These are phyloP conservation scores for Periglandula ipomoeae DNA, from an alignment of 2,329 filamentous ascomycete genomes.

Conservation along the genomic window DNA sequence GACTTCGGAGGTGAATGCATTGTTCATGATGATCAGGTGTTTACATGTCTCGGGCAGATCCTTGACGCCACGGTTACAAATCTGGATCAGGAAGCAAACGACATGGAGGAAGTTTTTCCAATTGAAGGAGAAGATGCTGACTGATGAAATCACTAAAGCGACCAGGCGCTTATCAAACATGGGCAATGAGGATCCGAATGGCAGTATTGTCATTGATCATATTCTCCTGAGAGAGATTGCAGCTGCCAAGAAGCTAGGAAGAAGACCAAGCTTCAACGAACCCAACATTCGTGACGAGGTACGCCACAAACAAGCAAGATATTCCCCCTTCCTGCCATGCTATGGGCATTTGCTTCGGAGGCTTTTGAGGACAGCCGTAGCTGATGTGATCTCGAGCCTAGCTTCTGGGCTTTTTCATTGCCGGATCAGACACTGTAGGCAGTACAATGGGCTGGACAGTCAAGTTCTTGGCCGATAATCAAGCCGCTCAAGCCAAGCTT, in stretches of 20 bases:
- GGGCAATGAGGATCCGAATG: not conserved
- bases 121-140: conserved; percentile 9
- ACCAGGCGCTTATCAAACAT: not conserved
- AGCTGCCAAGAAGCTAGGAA: conserved; percentile 20
- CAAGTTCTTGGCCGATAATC: conserved; percentile 6
- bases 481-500: conserved; percentile 10
- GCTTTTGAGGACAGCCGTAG: not conserved
- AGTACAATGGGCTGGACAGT: conserved; percentile 1
- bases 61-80: conserved; percentile 14
- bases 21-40: not conserved
- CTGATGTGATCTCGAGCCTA: not conserved
- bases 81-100: conserved; percentile 15
- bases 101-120: conserved; percentile 3
- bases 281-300: conserved; percentile 24
- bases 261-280: conserved; percentile 20
- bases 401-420: conserved; percentile 17
- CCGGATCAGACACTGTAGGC: conserved; percentile 14
- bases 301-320: not conserved
- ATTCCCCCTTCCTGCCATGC: not conserved
- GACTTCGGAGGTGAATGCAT: not conserved
- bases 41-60: not conserved
- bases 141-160: conserved; percentile 1
- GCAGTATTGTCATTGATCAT: not conserved
- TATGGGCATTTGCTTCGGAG: not conserved
- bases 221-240: not conserved